Base-by-base conservation (phyloP, 352 stramenopile species). In the Phytophthora megakarya region DNA sequence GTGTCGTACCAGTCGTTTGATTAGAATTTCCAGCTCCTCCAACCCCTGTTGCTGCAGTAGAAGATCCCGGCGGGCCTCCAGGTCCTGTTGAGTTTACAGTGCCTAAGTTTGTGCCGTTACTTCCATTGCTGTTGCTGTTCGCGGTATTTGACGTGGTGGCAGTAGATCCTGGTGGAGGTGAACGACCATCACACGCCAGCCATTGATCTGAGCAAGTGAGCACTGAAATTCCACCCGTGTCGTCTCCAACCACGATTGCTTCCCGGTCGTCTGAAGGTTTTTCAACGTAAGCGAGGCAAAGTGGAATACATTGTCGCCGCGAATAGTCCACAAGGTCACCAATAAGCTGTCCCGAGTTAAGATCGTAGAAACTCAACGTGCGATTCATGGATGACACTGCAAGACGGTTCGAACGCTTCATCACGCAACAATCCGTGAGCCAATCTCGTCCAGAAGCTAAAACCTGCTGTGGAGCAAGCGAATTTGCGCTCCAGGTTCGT, bases 271-370 rank as follows among this genome's bases (percentile, higher is more conserved):
- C 80, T 1, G 80, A 78, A 0, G 83, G 78, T 42, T 92, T 91
- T 52, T 92, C 80, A 28, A 92, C 78, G 59, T 95, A 95, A 40
- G 85, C 86, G 8, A 95, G 68, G 21, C 86, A 95, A 5, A 95
- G 62, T 18, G 86, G 86, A 22, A 92, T 92, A 51, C 75, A 84
- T 58, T 95, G 81, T n/a, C 81, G 80, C 22, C 81, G 71, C 5
- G 82, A 92, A 57, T 92, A 92, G 64, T 93, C 83, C 25, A 73
- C 73, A 22, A 93, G 81, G n/a, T 91, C 76, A 11, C 81, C 85
- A 46, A 93, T 85, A 23, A 88, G 55, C 44, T 90, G 76, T 15
- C 78, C 78, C 1, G 80, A 89, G 26, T 70, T 70, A 9, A 94
- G 70, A 45, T 95, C 87, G 67, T 92, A 92, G 50, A 95, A 87